Base-by-base conservation (phyloP, 2,329 filamentous ascomycete species). In the Capronia epimyces region DNA sequence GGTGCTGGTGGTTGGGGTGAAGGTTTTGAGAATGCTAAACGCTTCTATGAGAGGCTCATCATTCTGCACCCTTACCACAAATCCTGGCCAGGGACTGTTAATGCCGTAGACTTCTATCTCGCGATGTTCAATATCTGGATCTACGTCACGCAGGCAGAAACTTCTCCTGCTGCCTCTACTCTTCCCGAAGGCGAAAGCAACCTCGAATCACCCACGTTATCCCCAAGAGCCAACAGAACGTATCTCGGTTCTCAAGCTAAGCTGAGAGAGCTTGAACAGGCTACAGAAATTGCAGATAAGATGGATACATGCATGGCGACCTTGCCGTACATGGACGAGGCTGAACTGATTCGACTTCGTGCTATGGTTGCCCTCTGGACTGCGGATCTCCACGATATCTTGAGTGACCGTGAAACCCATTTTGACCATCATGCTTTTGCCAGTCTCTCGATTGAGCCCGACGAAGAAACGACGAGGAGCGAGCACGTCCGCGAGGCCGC, bases 111-210 rank as follows among this genome's bases (percentile, higher is more conserved):
- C 54, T 95, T 96, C 65, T 90, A 89, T 70, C 83, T 87, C 12
- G 85, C 86, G 12, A 79, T 95, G 71, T 83, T 91, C 60, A 82
- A 82, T 43, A 79, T 89, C 40, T 91, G 93, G 79, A 78, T 95
- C 45, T 90, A 88, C 65, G 81, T 86, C 55, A 74, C 83, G 1
- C 80, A 87, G 62, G 74, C 80, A 41, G 82, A 82, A 71, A 78
- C 78, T 62, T 44, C 75, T 68, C 9, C 78, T 31, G 65, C 71
- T 47, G 62, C 63, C 20, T 52, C 60, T 24, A 48, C 45, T n/a
- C 50, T 53, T 3, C 57, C 58, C 5, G 63, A 64, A 16, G 61
- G 59, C 21, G 62, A 59, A 3, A 66, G 64, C 8, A 66, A 70
- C 1, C 64, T 68, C 15, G 63, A 69, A 16, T 32, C 34, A 20